Conservation (phyloP, 2,329 filamentous ascomycete species). For the Fusarium mundagurra region DNA sequence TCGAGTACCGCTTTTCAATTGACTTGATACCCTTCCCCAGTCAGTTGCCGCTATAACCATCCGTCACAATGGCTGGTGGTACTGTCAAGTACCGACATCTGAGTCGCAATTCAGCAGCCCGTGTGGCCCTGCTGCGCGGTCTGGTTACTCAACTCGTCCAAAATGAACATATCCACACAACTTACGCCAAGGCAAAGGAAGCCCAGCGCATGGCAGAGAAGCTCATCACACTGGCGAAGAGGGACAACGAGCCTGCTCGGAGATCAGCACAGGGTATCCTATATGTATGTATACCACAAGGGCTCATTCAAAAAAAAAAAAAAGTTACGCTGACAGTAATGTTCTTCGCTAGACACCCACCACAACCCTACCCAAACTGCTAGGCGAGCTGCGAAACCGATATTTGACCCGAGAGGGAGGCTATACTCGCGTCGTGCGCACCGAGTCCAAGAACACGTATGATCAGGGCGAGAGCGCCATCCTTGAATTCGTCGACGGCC, state of each 20-base stretch:
- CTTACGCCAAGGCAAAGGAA: constrained; percentile 97
- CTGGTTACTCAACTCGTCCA: constrained; percentile 94
- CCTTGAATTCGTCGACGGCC: constrained; percentile 93
- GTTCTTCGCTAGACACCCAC: constrained; percentile 67
- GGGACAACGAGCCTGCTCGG: constrained; percentile 84
- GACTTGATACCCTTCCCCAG: background rate
- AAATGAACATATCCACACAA: constrained; percentile 93
- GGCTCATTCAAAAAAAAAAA: background rate
- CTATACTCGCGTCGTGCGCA: constrained; percentile 93
- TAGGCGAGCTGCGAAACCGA: constrained; percentile 81
- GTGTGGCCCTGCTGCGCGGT: constrained; percentile 93
- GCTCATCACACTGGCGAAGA: constrained; percentile 92
- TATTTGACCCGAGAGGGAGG: constrained; percentile 85
- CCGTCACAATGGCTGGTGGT: constrained; percentile 79
- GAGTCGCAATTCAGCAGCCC: constrained; percentile 84
- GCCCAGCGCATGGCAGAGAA: constrained; percentile 93
- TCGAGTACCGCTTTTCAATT: background rate
- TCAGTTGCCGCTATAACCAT: constrained; percentile 16
- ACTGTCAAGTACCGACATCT: constrained; percentile 89
- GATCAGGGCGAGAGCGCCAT: constrained; percentile 93
- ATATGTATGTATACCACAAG: constrained; percentile 71
- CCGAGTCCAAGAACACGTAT: constrained; percentile 83
- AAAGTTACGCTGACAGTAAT: constrained; percentile 13
- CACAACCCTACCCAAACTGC: constrained; percentile 83
- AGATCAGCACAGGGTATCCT: constrained; percentile 82